These are phyloP conservation scores for Salix suchowensis DNA, from an alignment of 345 rosid species.

Conservation along the genomic window DNA sequence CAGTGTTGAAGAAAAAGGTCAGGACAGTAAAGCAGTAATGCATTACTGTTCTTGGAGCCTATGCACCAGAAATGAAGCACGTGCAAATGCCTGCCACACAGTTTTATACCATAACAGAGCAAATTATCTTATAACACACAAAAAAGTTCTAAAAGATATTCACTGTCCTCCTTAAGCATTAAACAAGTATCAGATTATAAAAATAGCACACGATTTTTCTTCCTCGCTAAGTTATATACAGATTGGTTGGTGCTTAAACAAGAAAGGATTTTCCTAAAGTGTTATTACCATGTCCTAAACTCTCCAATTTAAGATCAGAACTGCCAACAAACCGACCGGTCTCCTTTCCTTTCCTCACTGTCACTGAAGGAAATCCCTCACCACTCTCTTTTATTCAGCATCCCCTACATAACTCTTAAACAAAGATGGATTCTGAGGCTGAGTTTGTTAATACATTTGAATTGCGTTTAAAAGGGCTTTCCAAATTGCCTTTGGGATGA, in stretches of 20 bases:
- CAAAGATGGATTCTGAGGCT: not conserved
- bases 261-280: not conserved
- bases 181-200: not conserved
- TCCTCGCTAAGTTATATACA: not conserved
- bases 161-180: not conserved
- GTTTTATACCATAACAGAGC: not conserved
- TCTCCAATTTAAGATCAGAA: not conserved
- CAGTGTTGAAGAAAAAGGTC: not conserved
- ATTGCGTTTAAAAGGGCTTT: not conserved
- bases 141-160: not conserved
- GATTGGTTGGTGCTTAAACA: not conserved
- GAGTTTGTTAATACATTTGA: not conserved
- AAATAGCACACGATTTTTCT: not conserved
- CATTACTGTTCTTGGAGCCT: not conserved
- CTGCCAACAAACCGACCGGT: not conserved
- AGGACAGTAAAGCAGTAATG: not conserved
- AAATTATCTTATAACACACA: not conserved
- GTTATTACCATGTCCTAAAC: not conserved
- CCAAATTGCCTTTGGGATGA: not conserved
- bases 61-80: not conserved
- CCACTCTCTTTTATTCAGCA: not conserved
- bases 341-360: not conserved
- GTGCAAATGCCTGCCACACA: not conserved
- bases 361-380: not conserved
- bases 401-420: not conserved